A percentile compares a stretch with the other conserved stretches of the same genome.
Conservation (phyloP, 306 rosid genomes). For the Trifolium repens region DNA sequence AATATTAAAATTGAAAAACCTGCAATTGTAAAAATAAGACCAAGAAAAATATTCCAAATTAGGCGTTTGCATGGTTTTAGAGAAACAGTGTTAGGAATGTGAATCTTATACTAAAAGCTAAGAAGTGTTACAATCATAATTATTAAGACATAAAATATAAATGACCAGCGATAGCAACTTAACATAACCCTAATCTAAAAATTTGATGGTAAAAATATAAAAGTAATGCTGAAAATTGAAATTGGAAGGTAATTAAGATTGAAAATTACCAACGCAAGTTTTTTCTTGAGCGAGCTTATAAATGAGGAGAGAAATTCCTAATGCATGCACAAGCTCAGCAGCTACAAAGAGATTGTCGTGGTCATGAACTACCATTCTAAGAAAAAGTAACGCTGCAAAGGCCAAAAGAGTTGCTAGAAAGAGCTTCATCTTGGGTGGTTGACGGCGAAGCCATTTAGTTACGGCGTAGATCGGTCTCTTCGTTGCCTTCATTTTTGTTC, state of each 20-base stretch:
- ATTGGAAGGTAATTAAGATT: background rate
- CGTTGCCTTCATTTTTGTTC: constrained; percentile 50
- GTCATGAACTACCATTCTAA: constrained; percentile 66
- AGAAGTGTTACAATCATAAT: too few relatives aligned
- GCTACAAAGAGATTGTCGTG: constrained; percentile 71
- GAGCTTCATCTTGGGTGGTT: constrained; percentile 69
- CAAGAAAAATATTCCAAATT: too few relatives aligned
- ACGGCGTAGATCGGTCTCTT: constrained; percentile 59
- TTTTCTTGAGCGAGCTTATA: constrained; percentile 70
- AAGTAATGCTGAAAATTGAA: background rate
- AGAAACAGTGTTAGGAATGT: too few relatives aligned
- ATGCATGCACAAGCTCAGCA: constrained; percentile 71
- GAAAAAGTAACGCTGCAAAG: constrained; percentile 50
- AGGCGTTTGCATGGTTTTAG: too few relatives aligned
- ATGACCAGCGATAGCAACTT: background rate
- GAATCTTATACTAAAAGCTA: too few relatives aligned
- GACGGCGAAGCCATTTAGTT: constrained; percentile 62
- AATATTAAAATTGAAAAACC: too few relatives aligned
- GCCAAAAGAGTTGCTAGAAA: constrained; percentile 54
- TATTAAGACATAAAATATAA: too few relatives aligned
- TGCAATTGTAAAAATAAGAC: too few relatives aligned
- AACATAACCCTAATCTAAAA: constrained; percentile 23
- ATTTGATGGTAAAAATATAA: background rate
- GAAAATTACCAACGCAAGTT: constrained; percentile 62
- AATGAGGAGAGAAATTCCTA: constrained; percentile 69